Conservation (phyloP, 2,329 filamentous ascomycete genomes). For the Exophiala sideris region DNA sequence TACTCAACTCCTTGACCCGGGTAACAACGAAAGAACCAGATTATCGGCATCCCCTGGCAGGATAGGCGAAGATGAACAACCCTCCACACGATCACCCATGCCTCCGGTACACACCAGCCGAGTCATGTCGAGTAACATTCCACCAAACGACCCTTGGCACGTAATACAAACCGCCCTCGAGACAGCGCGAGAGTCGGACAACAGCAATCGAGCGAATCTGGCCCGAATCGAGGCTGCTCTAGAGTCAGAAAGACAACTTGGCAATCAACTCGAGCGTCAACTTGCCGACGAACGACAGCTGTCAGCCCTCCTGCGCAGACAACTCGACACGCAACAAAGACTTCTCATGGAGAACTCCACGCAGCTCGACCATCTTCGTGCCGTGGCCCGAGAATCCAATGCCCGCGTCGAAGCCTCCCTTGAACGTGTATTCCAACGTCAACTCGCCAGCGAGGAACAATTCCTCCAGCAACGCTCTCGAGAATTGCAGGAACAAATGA, state of each 20-base stretch:
- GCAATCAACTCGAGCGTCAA: conserved; percentile 23
- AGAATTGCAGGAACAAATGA: conserved; percentile 23
- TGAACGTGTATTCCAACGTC: conserved; percentile 21
- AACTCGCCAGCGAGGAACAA: conserved; percentile 22
- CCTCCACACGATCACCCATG: conserved; percentile 8
- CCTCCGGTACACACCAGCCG: conserved; percentile 1
- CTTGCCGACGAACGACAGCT: conserved; percentile 25
- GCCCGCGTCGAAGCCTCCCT: conserved; percentile 16
- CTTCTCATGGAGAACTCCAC: conserved; percentile 15
- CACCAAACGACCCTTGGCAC: conserved; percentile 25
- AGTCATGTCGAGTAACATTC: conserved; percentile 9
- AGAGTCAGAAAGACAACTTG: conserved; percentile 23
- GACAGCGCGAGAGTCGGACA: conserved; percentile 18
- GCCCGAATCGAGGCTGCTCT: conserved; percentile 25
- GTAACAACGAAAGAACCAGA: conserved; percentile 36
- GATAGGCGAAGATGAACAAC: conserved; percentile 32
- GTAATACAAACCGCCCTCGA: conserved; percentile 25
- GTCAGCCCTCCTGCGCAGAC: conserved; percentile 20
- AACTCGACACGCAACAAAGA: conserved; percentile 26
- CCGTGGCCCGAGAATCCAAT: conserved; percentile 14
- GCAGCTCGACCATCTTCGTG: conserved; percentile 10
- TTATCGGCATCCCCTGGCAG: conserved; percentile 42
- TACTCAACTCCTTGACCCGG: conserved; percentile 29
- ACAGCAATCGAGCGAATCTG: conserved; percentile 12
- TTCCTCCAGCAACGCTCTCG: conserved; percentile 21